phyloP scores from a whole-genome alignment of 139 green algal species.

The Coelastrella sp. region DNA sequence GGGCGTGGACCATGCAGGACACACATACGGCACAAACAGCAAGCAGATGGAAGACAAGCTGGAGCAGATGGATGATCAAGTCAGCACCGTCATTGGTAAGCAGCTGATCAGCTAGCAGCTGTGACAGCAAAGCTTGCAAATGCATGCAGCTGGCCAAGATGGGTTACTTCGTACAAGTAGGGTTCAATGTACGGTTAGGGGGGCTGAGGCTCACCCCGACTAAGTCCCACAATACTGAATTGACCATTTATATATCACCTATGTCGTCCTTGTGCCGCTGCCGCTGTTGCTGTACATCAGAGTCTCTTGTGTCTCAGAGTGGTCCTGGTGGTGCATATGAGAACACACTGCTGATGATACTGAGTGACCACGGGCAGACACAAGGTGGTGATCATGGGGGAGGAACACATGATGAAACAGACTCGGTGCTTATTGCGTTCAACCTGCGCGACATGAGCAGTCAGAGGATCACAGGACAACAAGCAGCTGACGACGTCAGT shows the following conservation, averaged over 20 bases:
- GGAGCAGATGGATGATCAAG: slow-evolving; percentile 82
- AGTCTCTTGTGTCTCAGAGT: slow-evolving; percentile 53
- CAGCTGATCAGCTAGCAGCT: not conserved
- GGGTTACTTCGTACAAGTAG: too few species aligned
- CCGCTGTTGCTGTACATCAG: slow-evolving; percentile 41
- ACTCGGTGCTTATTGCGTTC: slow-evolving; percentile 82
- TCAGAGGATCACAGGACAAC: slow-evolving; percentile 17
- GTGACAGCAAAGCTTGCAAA: not conserved
- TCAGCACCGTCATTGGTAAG: slow-evolving; percentile 57
- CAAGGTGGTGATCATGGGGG: slow-evolving; percentile 93
- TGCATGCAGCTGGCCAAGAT: not conserved
- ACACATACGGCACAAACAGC: slow-evolving; percentile 82
- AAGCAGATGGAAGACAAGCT: slow-evolving; percentile 89
- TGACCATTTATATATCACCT: too few species aligned
- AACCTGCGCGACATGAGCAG: slow-evolving; percentile 57
- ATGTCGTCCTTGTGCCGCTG: slow-evolving; percentile 24
- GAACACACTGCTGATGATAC: slow-evolving; percentile 90
- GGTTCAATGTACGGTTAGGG: too few species aligned
- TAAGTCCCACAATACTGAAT: too few species aligned
- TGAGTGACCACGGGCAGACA: slow-evolving; percentile 96
- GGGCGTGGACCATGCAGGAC: slow-evolving; percentile 95
- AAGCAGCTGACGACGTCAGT: not conserved
- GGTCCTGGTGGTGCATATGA: slow-evolving; percentile 61
- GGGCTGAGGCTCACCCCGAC: too few species aligned
- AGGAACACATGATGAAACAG: slow-evolving; percentile 84